Percentiles rank a stretch among this genome's conserved stretches.
These are phyloP conservation scores for Debaryomyces udenii DNA, from an alignment of 1,139 yeast genomes.

Conservation along the genomic window DNA sequence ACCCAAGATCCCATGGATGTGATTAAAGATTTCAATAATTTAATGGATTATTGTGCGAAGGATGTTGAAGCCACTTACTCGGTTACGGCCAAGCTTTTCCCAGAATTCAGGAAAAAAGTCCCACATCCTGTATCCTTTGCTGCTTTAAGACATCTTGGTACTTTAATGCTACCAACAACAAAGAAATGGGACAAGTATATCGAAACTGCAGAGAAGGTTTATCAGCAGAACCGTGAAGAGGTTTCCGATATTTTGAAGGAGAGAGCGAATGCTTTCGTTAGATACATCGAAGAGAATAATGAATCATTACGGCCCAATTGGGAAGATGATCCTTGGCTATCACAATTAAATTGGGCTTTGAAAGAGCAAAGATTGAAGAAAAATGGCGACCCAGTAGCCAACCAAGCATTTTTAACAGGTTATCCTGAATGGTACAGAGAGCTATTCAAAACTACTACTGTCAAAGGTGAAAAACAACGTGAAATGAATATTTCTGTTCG, in stretches of 20 bases:
- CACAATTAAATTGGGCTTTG: constrained; percentile 85
- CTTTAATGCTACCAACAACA: constrained; percentile 81
- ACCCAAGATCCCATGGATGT: constrained; percentile 57
- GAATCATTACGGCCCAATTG: constrained; percentile 32
- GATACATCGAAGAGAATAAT: constrained; percentile 30
- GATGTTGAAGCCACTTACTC: constrained; percentile 79
- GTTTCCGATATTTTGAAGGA: constrained; percentile 62
- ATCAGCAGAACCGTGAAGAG: constrained; percentile 57
- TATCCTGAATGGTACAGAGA: constrained; percentile 94
- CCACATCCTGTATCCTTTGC: constrained; percentile 97
- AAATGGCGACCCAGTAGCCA: constrained; percentile 73
- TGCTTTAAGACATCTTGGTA: constrained; percentile 75
- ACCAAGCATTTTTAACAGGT: constrained; percentile 80
- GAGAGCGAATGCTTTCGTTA: constrained; percentile 64
- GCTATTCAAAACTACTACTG: constrained; percentile 52
- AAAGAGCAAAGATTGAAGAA: constrained; percentile 65
- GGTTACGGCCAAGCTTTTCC: constrained; percentile 71
- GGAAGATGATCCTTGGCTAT: constrained; percentile 80
- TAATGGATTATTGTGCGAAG: constrained; percentile 80
- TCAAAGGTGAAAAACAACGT: constrained; percentile 26
- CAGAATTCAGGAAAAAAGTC: constrained; percentile 63
- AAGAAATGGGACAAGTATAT: constrained; percentile 73
- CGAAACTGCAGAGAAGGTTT: constrained; percentile 66
- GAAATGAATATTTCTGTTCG: constrained; percentile 67
- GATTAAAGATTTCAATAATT: constrained; percentile 55